phyloP scores from a whole-genome alignment of 441 rosid species.

The Aleurites moluccanus region DNA sequence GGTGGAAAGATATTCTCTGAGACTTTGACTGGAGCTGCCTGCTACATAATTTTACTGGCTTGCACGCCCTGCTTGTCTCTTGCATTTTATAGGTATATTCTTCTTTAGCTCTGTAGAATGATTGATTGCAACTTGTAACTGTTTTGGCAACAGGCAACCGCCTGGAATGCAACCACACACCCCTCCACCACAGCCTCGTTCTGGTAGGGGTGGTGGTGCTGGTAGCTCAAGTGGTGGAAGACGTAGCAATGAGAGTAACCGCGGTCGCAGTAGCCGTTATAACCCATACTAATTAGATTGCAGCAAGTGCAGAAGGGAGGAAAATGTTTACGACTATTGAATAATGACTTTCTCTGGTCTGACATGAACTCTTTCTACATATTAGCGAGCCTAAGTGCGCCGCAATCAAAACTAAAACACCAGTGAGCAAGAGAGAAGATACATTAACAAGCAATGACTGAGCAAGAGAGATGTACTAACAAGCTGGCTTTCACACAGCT shows the following conservation, averaged over 20 bases:
- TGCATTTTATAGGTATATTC: background rate
- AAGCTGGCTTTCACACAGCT: too few species aligned
- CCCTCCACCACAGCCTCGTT: slow-evolving; percentile 46
- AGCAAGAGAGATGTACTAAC: background rate
- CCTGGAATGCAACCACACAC: slow-evolving; percentile 69
- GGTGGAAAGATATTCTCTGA: background rate
- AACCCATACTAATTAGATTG: slow-evolving; percentile 56
- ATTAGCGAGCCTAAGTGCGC: background rate
- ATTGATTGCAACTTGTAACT: background rate
- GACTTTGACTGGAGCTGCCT: background rate
- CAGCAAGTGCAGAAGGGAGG: slow-evolving; percentile 1
- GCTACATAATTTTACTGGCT: background rate
- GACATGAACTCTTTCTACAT: background rate
- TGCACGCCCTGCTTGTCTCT: background rate
- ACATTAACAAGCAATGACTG: too few species aligned
- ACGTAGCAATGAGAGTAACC: slow-evolving; percentile 54
- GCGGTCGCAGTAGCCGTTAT: slow-evolving; percentile 67
- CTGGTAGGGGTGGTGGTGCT: slow-evolving; percentile 51
- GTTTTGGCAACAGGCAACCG: slow-evolving; percentile 56
- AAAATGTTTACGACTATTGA: background rate
- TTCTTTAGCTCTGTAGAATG: background rate
- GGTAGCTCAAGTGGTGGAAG: slow-evolving; percentile 69
- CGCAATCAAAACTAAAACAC: background rate
- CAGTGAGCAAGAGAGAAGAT: background rate
- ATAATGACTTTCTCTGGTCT: background rate